Conservation (phyloP, 306 rosid species). For the Canavalia gladiata region DNA sequence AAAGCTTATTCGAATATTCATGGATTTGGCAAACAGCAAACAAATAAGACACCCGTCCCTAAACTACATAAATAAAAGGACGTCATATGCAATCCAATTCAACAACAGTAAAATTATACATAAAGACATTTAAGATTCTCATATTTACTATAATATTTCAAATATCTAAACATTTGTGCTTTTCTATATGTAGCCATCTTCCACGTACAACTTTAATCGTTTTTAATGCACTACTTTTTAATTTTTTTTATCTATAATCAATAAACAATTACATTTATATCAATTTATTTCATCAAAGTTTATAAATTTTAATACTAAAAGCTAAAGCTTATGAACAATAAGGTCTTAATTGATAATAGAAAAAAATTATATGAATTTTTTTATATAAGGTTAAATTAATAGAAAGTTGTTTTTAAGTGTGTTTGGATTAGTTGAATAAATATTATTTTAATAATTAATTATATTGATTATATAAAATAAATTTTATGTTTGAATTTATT, state of each 20-base stretch:
- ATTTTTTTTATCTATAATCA: not conserved
- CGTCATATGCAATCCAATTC: constrained; percentile 42
- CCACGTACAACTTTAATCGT: not conserved
- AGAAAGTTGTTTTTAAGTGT: too few species aligned
- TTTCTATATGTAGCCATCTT: not conserved
- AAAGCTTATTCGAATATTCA: constrained; percentile 57
- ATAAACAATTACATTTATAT: not conserved
- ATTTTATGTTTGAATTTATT: too few species aligned
- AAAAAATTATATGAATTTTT: too few species aligned
- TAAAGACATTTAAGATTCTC: constrained; percentile 28
- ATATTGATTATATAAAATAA: too few species aligned
- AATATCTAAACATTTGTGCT: not conserved
- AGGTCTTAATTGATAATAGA: too few species aligned
- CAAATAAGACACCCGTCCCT: constrained; percentile 47
- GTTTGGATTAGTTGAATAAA: too few species aligned
- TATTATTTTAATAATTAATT: too few species aligned
- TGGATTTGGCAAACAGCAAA: constrained; percentile 43
- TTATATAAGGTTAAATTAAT: too few species aligned
- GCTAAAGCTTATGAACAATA: not conserved
- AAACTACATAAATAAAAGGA: constrained; percentile 37
- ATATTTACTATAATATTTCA: constrained; percentile 37
- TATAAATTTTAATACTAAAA: not conserved
- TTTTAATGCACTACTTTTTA: too few species aligned
- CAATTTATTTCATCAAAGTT: not conserved
- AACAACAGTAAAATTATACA: not conserved